phyloP scores from a whole-genome alignment of 371 early-diverging fungal genomes.

The Vittaforma corneae region DNA sequence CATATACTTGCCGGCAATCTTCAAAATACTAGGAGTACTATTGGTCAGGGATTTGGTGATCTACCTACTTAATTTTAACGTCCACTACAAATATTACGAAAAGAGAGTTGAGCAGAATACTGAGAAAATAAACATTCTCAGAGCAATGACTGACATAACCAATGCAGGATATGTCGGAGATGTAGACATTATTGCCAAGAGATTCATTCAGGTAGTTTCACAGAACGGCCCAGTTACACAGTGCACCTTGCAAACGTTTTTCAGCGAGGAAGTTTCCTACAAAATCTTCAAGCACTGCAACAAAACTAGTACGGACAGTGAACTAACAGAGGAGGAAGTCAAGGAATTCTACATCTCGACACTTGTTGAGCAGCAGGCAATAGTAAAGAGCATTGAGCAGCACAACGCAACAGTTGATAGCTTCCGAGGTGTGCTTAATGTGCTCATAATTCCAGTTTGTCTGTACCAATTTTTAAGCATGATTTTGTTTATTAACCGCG shows the following conservation, averaged over 20 bases:
- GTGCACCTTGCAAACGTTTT: constrained; percentile 5
- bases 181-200: constrained; percentile 18
- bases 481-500: not conserved
- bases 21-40: constrained; percentile 3
- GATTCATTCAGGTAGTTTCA: constrained; percentile 15
- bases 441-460: not conserved
- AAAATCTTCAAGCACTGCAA: constrained; percentile 24
- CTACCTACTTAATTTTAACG: constrained; percentile 25
- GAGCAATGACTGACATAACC: constrained; percentile 21
- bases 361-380: constrained; percentile 28
- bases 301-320: constrained; percentile 11
- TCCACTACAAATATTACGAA: constrained; percentile 33
- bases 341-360: constrained; percentile 25
- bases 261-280: constrained; percentile 23
- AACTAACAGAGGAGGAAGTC: constrained; percentile 26
- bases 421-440: constrained; percentile 20
- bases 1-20: too few relatives aligned
- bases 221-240: constrained; percentile 9
- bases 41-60: constrained; percentile 29
- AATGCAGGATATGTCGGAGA: constrained; percentile 6
- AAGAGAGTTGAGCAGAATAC: constrained; percentile 34
- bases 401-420: constrained; percentile 27
- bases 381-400: constrained; percentile 31
- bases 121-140: constrained; percentile 22
- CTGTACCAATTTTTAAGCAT: not conserved